Evolutionary conservation across 768 basidiomycete species (phyloP), one percentile per base, ranked within the genome.

Genomic region (Pulveroboletus ravenelii): DNA sequence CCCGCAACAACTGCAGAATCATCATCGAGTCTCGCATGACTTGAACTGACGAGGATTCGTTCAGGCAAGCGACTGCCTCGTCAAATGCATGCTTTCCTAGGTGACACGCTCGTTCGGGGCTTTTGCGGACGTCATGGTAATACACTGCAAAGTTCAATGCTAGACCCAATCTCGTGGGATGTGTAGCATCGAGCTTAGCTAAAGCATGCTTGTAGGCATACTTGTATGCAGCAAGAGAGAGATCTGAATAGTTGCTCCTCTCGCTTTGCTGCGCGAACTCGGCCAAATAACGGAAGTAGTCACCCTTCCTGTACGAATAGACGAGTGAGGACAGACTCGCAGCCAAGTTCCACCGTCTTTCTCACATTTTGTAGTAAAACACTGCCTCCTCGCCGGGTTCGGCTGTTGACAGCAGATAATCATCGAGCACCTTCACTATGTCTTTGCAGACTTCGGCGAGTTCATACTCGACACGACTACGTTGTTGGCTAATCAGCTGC

Each of bases 141-240:
- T 89, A 94, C 45, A 94, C 92, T n/a, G 89, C 85, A 72, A 94
- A 93, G 73, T 93, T 94, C 62, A 94, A 77, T 31, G 91, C 90
- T 45, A 94, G 74, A 32, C 91, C 92, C 51, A 94, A 74, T 60
- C 90, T 81, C 54, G 92, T 93, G 49, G 92, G 90, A 71, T 93
- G 88, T 42, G 86, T 81, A 6, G 85, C 76, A 23, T 81, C 82
- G 46, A 94, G 79, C 60, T 86, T 84, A 50, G 78, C 76, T 48
- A 79, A 65, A 34, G 91, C 90, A 58, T 92, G 88, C 68, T 88
- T 82, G 65, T 91, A 92, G 42, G 92, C 89, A 51, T 78, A 72
- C 74, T 88, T 90, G 78, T 94, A 89, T 3, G 88, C 85, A 57
- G 86, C 85, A 52, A 93, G 79, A 17, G 91, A 90, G 51, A 81